These are phyloP conservation scores for Lentinus tigrinus DNA, from an alignment of 768 basidiomycete genomes.

Conservation along the genomic window DNA sequence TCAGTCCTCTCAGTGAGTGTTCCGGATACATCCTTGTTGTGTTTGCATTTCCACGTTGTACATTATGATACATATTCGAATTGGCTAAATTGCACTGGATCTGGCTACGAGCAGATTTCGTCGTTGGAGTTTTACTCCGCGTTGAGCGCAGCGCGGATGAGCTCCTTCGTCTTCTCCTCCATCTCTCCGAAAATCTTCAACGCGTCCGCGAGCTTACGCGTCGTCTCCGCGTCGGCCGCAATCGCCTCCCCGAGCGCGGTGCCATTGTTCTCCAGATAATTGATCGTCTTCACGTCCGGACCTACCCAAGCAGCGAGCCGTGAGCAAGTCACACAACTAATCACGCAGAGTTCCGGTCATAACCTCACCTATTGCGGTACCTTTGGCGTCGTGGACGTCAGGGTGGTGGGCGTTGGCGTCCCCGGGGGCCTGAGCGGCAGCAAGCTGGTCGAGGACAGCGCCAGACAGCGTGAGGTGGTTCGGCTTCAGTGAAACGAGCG, in stretches of 20 bases:
- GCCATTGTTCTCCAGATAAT: constrained; percentile 38
- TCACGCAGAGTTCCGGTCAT: neutral
- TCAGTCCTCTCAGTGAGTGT: neutral
- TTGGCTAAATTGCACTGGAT: no score
- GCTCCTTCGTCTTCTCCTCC: constrained; percentile 40
- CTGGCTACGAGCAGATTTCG: no score
- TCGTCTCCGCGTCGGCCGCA: constrained; percentile 36
- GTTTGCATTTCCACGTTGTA: neutral
- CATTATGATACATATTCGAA: no score
- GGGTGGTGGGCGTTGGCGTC: neutral
- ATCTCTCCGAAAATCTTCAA: constrained; percentile 42
- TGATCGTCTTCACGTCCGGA: constrained; percentile 17
- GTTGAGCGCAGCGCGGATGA: constrained; percentile 22
- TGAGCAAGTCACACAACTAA: neutral
- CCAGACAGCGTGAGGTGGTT: constrained; percentile 45
- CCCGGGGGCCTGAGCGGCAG: constrained; percentile 11
- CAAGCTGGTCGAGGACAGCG: constrained; percentile 39
- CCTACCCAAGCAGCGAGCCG: neutral
- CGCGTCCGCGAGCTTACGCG: constrained; percentile 45
- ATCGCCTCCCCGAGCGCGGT: constrained; percentile 37
- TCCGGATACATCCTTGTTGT: neutral
- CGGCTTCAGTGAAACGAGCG: constrained; percentile 39
- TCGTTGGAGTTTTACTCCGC: neutral
- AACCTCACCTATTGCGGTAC: neutral
- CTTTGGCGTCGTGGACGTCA: neutral